Conservation (phyloP, 2,329 filamentous ascomycete species). For the Hypoxylon sp. region DNA sequence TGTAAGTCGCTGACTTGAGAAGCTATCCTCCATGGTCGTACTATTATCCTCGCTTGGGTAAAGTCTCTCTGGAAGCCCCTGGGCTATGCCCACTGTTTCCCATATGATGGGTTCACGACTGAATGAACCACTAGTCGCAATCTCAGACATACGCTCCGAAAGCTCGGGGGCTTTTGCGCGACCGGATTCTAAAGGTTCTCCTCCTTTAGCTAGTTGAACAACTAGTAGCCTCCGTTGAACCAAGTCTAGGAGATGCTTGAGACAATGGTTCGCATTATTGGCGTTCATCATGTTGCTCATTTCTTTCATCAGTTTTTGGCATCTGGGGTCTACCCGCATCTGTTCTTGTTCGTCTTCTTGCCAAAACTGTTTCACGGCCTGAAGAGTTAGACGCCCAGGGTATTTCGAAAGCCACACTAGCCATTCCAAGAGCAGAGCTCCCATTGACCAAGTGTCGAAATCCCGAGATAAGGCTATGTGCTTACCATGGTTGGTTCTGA, state of each 20-base stretch:
- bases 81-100: too few relatives aligned
- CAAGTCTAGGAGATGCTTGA: slow-evolving; percentile 18
- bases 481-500: neutral
- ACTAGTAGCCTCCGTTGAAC: slow-evolving; percentile 23
- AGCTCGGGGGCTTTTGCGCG: slow-evolving; percentile 31
- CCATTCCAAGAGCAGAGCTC: slow-evolving; percentile 35
- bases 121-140: neutral
- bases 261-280: neutral
- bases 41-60: neutral
- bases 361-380: slow-evolving; percentile 18
- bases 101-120: too few relatives aligned
- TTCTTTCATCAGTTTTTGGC: neutral
- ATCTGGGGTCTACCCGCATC: too few relatives aligned
- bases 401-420: slow-evolving; percentile 29
- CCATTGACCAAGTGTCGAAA: slow-evolving; percentile 44
- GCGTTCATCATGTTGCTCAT: neutral
- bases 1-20: neutral
- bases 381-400: slow-evolving; percentile 1
- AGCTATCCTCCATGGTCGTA: neutral
- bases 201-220: neutral
- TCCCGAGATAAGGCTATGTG: slow-evolving; percentile 20
- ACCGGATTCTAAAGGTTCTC: neutral
- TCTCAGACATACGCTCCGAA: slow-evolving; percentile 2
- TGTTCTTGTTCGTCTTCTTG: neutral
- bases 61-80: neutral